phyloP scores from a whole-genome alignment of 2,329 filamentous ascomycete species.

The Alternaria infectoria region DNA sequence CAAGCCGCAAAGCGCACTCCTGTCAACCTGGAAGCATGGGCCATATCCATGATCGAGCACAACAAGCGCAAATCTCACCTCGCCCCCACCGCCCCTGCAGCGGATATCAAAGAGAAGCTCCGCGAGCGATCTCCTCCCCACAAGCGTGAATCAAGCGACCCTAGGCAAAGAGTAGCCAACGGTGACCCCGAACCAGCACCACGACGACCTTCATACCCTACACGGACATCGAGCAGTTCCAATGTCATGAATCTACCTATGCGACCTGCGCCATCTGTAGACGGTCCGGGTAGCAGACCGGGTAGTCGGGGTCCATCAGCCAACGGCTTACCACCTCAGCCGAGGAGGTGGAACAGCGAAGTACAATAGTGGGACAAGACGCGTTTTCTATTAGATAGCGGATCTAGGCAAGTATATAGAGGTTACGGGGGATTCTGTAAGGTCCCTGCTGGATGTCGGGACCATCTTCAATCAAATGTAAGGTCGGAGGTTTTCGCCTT shows the following conservation, averaged over 20 bases:
- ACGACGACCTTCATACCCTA: slow-evolving; percentile 50
- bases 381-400: not conserved
- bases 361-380: slow-evolving; percentile 24
- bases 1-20: slow-evolving; percentile 96
- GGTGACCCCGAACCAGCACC: slow-evolving; percentile 37
- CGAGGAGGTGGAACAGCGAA: slow-evolving; percentile 44
- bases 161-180: slow-evolving; percentile 30
- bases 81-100: slow-evolving; percentile 77
- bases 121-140: slow-evolving; percentile 42
- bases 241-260: slow-evolving; percentile 55
- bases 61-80: slow-evolving; percentile 96
- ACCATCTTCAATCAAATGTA: not conserved
- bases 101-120: slow-evolving; percentile 52
- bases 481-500: not conserved
- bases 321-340: slow-evolving; percentile 11
- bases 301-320: slow-evolving; percentile 26
- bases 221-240: slow-evolving; percentile 51
- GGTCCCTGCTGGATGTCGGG: not conserved
- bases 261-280: slow-evolving; percentile 50
- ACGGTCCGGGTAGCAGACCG: slow-evolving; percentile 34
- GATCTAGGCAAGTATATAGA: not conserved
- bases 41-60: slow-evolving; percentile 88
- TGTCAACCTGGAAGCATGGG: slow-evolving; percentile 92
- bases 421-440: not conserved
- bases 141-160: slow-evolving; percentile 29